A percentile compares a stretch with the other conserved stretches of the same genome.
These are phyloP conservation scores for Neopestalotiopsis sp. DNA, from an alignment of 2,329 filamentous ascomycete genomes.

Conservation along the genomic window DNA sequence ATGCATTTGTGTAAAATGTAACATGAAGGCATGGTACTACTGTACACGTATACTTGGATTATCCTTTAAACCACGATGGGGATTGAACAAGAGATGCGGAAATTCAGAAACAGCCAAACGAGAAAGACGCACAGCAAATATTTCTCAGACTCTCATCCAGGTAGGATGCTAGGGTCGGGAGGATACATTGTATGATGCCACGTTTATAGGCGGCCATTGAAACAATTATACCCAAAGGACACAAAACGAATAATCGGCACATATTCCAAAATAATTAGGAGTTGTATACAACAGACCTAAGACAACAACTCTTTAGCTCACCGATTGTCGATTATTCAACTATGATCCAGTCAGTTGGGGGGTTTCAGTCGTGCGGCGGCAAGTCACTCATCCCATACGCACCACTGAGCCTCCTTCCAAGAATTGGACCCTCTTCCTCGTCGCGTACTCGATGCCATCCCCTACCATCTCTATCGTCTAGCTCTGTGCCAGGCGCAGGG, in stretches of 20 bases:
- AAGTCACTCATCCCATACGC: slow-evolving; percentile 33
- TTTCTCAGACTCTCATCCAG: too few relatives aligned
- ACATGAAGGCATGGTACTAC: background rate
- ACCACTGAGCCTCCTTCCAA: slow-evolving; percentile 30
- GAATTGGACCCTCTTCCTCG: slow-evolving; percentile 53
- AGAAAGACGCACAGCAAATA: too few relatives aligned
- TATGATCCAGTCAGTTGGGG: slow-evolving; percentile 20
- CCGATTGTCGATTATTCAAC: slow-evolving; percentile 27
- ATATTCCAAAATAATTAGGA: background rate
- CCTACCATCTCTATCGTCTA: slow-evolving; percentile 22
- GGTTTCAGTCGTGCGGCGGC: background rate
- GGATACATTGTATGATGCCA: background rate
- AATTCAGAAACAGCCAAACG: too few relatives aligned
- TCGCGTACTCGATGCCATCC: slow-evolving; percentile 53
- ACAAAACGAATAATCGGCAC: background rate
- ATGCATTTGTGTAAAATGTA: background rate
- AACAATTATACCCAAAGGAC: background rate
- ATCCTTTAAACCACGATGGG: too few relatives aligned
- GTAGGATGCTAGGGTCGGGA: too few relatives aligned
- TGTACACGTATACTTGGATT: background rate
- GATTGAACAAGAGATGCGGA: too few relatives aligned
- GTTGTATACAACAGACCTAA: background rate
- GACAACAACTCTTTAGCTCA: slow-evolving; percentile 3
- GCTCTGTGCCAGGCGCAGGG: slow-evolving; percentile 47
- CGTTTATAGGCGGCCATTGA: background rate